Conservation (phyloP, 106 monocot species). For the Cymbidium sinense region DNA sequence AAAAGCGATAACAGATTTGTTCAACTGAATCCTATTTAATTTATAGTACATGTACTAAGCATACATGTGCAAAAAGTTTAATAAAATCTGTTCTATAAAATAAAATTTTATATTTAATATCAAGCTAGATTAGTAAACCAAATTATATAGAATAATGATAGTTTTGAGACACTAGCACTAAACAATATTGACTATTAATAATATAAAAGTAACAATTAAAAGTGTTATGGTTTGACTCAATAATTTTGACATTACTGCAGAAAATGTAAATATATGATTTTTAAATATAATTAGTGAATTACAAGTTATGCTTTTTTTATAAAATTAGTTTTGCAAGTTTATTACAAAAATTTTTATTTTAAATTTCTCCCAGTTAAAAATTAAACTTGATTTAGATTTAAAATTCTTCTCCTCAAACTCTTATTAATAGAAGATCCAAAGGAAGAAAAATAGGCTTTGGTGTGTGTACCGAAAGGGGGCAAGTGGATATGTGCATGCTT, state of each 20-base stretch:
- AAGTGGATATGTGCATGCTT: neutral
- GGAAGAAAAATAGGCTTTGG: neutral
- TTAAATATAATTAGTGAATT: too few relatives aligned
- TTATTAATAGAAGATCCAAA: neutral
- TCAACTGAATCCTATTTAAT: neutral
- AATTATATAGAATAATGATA: neutral
- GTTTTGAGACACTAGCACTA: neutral
- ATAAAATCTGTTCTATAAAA: neutral
- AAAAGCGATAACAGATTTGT: too few relatives aligned
- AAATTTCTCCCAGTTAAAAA: neutral
- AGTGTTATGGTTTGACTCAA: neutral
- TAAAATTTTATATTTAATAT: neutral
- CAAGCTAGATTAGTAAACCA: neutral
- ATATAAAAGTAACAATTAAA: neutral
- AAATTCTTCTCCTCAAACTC: neutral
- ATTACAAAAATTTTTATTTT: neutral
- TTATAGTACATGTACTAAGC: neutral
- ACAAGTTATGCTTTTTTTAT: neutral
- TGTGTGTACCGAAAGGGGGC: neutral
- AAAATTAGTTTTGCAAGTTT: neutral
- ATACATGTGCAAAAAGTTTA: neutral
- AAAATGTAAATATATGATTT: too few relatives aligned
- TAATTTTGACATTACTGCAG: too few relatives aligned
- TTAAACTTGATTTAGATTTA: neutral
- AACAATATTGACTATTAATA: neutral